Conservation (phyloP, 257 asterid genomes). For the Solanum microdontum region DNA sequence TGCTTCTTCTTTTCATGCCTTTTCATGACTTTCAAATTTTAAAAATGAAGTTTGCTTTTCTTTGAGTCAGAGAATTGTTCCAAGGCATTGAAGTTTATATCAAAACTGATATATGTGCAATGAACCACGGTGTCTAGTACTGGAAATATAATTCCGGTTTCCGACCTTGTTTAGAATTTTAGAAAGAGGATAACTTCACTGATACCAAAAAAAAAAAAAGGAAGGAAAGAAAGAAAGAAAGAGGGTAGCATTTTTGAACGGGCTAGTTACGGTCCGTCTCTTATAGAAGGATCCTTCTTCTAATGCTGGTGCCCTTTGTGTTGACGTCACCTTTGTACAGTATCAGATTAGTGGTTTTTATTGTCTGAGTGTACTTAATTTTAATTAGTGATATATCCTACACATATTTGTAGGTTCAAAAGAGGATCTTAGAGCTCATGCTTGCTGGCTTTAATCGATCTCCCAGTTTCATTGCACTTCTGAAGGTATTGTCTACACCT, state of each 20-base stretch:
- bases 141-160: neutral
- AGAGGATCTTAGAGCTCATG: conserved; percentile 78
- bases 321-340: neutral
- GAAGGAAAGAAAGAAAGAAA: neutral
- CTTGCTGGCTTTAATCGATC: conserved; percentile 73
- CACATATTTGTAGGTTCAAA: conserved; percentile 52
- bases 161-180: neutral
- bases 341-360: neutral
- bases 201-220: neutral
- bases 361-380: neutral
- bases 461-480: conserved; percentile 75
- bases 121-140: neutral
- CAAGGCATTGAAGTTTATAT: neutral
- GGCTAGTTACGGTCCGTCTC: neutral
- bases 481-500: conserved; percentile 46
- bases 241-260: neutral
- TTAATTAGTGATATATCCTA: conserved; percentile 2
- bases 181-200: neutral
- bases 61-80: neutral
- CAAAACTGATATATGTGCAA: neutral
- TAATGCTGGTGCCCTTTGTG: neutral
- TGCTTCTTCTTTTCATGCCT: neutral
- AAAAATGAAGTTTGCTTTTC: neutral
- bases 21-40: neutral
- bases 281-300: neutral